These are phyloP conservation scores for Aureobasidium sp. DNA, from an alignment of 2,329 filamentous ascomycete species.

Conservation along the genomic window DNA sequence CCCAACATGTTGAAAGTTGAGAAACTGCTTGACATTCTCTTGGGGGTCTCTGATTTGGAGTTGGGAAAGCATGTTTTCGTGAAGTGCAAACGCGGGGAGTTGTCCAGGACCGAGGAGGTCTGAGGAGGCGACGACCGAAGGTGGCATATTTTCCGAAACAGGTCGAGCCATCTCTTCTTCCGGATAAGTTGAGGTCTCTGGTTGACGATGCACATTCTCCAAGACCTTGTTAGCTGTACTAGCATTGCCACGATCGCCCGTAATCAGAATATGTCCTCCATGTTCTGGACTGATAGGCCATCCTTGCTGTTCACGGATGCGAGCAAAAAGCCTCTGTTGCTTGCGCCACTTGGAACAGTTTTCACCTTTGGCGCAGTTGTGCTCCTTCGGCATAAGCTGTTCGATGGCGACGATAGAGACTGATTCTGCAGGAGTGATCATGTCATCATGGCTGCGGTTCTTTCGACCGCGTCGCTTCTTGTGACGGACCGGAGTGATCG, in stretches of 20 bases:
- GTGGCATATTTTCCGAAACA: slow-evolving; percentile 63
- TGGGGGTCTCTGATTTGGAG: slow-evolving; percentile 72
- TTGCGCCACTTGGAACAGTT: slow-evolving; percentile 76
- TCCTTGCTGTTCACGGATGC: slow-evolving; percentile 63
- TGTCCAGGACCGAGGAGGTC: slow-evolving; percentile 72
- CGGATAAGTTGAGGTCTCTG: neutral
- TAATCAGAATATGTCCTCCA: slow-evolving; percentile 66
- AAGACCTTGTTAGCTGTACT: slow-evolving; percentile 52
- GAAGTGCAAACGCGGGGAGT: slow-evolving; percentile 58
- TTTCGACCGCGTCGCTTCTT: slow-evolving; percentile 36
- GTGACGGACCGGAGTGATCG: slow-evolving; percentile 29
- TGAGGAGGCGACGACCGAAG: slow-evolving; percentile 70
- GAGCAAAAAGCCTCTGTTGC: slow-evolving; percentile 69
- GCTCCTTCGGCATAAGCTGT: slow-evolving; percentile 76
- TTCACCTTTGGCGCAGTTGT: slow-evolving; percentile 79
- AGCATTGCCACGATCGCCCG: slow-evolving; percentile 72
- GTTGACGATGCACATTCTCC: slow-evolving; percentile 40
- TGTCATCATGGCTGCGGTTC: slow-evolving; percentile 46
- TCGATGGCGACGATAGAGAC: slow-evolving; percentile 90
- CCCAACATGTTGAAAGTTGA: slow-evolving; percentile 68
- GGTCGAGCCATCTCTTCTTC: slow-evolving; percentile 46
- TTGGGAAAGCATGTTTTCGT: slow-evolving; percentile 64
- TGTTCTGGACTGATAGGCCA: slow-evolving; percentile 56
- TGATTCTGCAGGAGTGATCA: slow-evolving; percentile 72
- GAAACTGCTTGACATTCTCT: slow-evolving; percentile 87